Conservation (phyloP, 2,329 filamentous ascomycete species). For the Chrysosporium keratinophilum region DNA sequence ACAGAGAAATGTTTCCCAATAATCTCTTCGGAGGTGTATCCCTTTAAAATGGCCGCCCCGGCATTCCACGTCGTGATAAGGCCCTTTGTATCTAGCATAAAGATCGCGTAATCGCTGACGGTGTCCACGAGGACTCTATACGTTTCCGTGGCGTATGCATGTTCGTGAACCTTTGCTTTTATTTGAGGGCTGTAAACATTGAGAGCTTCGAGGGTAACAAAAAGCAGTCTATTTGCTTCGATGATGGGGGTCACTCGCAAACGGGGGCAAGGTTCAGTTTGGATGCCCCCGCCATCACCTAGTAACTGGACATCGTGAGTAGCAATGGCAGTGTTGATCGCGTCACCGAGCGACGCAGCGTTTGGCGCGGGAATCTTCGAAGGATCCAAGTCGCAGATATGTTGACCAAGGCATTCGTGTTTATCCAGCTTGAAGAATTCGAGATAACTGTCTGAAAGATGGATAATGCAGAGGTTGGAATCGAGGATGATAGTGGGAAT, state of each 20-base stretch:
- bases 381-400: constrained; percentile 33
- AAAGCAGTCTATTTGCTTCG: constrained; percentile 31
- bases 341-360: constrained; percentile 28
- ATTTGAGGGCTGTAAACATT: constrained; percentile 28
- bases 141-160: constrained; percentile 43
- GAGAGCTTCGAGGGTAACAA: constrained; percentile 36
- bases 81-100: constrained; percentile 49
- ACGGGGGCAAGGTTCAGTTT: not conserved
- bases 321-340: constrained; percentile 30
- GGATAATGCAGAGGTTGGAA: constrained; percentile 27
- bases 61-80: constrained; percentile 49
- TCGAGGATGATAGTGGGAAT: constrained; percentile 34
- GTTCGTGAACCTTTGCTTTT: constrained; percentile 26
- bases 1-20: constrained; percentile 49
- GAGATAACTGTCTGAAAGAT: constrained; percentile 39
- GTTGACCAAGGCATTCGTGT: constrained; percentile 28
- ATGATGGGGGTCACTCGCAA: constrained; percentile 35
- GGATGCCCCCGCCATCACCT: constrained; percentile 21
- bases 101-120: constrained; percentile 54
- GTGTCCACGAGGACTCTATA: constrained; percentile 54
- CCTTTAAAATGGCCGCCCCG: constrained; percentile 47
- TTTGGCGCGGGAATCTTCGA: constrained; percentile 28
- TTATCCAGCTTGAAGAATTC: constrained; percentile 26
- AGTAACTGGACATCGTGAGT: constrained; percentile 29
- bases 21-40: constrained; percentile 46